These are phyloP conservation scores for Besnoitia besnoiti DNA, from an alignment of 169 alveolate genomes.

Conservation along the genomic window DNA sequence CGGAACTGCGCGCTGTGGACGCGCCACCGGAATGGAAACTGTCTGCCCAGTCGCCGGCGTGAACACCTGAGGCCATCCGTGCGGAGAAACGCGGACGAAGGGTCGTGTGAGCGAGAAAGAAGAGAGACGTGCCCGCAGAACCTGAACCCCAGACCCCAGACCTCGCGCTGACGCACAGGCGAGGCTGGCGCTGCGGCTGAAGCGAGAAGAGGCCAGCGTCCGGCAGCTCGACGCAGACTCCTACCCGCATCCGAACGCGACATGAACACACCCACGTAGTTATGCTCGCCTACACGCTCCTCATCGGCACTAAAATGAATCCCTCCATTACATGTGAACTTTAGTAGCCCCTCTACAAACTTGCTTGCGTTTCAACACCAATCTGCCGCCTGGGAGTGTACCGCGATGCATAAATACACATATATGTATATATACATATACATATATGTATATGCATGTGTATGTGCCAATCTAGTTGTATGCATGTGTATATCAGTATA, in stretches of 20 bases:
- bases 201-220: too few species aligned
- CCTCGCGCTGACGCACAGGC: too few species aligned
- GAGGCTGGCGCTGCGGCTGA: too few species aligned
- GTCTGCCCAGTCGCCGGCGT: slow-evolving; percentile 63
- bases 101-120: not conserved
- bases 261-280: not conserved
- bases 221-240: too few species aligned
- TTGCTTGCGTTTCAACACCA: too few species aligned
- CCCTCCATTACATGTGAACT: too few species aligned
- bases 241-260: not conserved
- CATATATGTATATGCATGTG: not conserved
- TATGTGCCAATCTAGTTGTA: not conserved
- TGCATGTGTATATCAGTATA: not conserved
- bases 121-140: not conserved
- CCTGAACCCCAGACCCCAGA: not conserved
- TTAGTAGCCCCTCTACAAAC: too few species aligned
- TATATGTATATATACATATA: not conserved
- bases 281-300: too few species aligned
- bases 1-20: slow-evolving; percentile 16
- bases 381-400: not conserved
- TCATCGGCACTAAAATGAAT: too few species aligned
- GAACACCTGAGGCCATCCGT: not conserved
- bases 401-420: not conserved
- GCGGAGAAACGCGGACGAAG: not conserved
- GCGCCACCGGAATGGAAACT: slow-evolving; percentile 27